Conservation (phyloP, 2,329 filamentous ascomycete genomes). For the Ilyonectria mors-panacis region DNA sequence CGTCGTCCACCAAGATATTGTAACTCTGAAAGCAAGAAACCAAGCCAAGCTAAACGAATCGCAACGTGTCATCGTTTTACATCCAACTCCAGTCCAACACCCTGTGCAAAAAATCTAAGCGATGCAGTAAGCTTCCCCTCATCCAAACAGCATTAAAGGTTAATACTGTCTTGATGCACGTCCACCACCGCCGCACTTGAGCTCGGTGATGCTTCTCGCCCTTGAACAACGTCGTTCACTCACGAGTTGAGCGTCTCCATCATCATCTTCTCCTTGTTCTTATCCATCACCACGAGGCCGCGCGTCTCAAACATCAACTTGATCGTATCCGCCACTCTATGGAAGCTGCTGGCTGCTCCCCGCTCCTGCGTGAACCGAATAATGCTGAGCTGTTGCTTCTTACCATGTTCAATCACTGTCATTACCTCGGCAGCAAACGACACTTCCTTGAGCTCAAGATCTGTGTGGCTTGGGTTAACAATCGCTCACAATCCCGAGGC, state of each 20-base stretch:
- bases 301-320: conserved; percentile 76
- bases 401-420: conserved; percentile 88
- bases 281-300: conserved; percentile 78
- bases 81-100: conserved; percentile 36
- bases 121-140: conserved; percentile 21
- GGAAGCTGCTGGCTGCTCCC: conserved; percentile 92
- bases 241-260: conserved; percentile 74
- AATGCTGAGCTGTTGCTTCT: conserved; percentile 82
- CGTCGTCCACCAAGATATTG: conserved; percentile 16
- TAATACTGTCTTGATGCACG: conserved; percentile 11
- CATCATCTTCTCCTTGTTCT: conserved; percentile 79
- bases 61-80: conserved; percentile 14
- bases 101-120: conserved; percentile 23
- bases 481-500: background rate
- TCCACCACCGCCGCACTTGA: background rate
- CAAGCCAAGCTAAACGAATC: conserved; percentile 7
- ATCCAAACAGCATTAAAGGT: conserved; percentile 30
- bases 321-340: conserved; percentile 84
- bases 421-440: conserved; percentile 90
- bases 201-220: background rate
- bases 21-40: conserved; percentile 8
- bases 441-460: conserved; percentile 88
- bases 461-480: conserved; percentile 61
- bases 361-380: conserved; percentile 90
- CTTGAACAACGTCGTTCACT: conserved; percentile 30